Evolutionary conservation across 2,329 filamentous ascomycete species (phyloP), one percentile per base, ranked within the genome.

Genomic region (Alternaria arborescens): DNA sequence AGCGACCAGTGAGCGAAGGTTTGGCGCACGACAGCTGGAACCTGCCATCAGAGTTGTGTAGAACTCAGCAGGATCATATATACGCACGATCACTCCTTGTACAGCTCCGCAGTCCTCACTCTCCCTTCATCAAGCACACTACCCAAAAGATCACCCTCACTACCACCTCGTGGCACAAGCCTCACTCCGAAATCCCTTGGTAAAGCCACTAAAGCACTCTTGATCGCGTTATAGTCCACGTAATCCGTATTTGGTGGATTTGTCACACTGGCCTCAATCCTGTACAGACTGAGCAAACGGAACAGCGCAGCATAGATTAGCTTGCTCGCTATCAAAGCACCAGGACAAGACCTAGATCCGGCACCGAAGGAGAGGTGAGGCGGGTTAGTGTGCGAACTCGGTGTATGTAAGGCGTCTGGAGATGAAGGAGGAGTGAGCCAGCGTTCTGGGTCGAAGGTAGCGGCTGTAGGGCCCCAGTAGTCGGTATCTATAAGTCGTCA

Each of bases 181-280:
- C 78, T 84, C 5, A 88, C 82, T 67, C 86, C 86, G 71, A 88
- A 88, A 44, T 86, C 82, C 44, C 82, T 75, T 1, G 86, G 87
- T 52, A 88, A 88, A 0, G 87, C 86, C 12, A 88, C 86, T 34
- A 88, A 66, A 0, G 86, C 86, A 1, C 82, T 83, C 74, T 88
- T 88, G 66, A 87, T 83, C 67, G 85, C 81, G 65, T 88, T 88
- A 66, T 88, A 88, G 5, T 88, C 86, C 5, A 88, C 83, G 62
- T 88, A 88, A 68, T 88, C 85, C 0, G 86, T 88, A 64, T 87
- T 88, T 0, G 86, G 86, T 0, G 86, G 86, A 43, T 82, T 75
- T 0, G 71, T 68, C 52, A 82, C 77, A 65, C 79, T 81, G 24
- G 85, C 79, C 32, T 85, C 80, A 55, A 86, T 82, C 63, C 78